Conservation (phyloP, 2,329 filamentous ascomycete genomes). For the Ramularia endophylla region DNA sequence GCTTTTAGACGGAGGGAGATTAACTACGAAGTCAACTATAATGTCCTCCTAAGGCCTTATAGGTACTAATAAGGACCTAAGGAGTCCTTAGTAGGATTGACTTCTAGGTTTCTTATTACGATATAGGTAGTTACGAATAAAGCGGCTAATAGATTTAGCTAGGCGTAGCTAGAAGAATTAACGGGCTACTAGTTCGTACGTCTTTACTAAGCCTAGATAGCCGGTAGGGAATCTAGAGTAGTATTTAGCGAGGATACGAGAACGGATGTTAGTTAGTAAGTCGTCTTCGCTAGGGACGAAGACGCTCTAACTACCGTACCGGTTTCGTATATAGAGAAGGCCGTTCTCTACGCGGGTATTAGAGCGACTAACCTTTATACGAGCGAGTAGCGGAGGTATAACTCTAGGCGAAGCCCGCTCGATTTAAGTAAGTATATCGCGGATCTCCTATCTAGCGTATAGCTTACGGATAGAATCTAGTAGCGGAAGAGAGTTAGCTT, state of each 20-base stretch:
- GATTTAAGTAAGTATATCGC: no score
- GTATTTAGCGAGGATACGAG: neutral
- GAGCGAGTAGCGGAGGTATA: no score
- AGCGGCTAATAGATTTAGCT: neutral
- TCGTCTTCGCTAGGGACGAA: neutral
- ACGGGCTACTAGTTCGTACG: neutral
- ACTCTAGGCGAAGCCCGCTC: no score
- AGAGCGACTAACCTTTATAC: no score
- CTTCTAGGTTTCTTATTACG: neutral
- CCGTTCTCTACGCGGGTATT: neutral
- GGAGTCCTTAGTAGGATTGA: neutral
- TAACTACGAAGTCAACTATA: neutral
- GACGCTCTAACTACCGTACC: neutral
- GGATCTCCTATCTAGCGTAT: no score
- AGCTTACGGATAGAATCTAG: no score
- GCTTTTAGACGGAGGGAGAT: neutral
- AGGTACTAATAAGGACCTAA: neutral
- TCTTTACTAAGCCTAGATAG: neutral
- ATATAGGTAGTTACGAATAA: neutral
- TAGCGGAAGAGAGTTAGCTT: no score
- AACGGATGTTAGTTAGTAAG: neutral
- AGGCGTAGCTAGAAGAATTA: slow-evolving; percentile 1
- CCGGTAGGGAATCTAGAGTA: neutral
- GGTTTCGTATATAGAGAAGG: neutral
- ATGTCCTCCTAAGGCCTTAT: neutral